phyloP scores from a whole-genome alignment of 2,329 filamentous ascomycete species.

The Diplodia scrobiculata region DNA sequence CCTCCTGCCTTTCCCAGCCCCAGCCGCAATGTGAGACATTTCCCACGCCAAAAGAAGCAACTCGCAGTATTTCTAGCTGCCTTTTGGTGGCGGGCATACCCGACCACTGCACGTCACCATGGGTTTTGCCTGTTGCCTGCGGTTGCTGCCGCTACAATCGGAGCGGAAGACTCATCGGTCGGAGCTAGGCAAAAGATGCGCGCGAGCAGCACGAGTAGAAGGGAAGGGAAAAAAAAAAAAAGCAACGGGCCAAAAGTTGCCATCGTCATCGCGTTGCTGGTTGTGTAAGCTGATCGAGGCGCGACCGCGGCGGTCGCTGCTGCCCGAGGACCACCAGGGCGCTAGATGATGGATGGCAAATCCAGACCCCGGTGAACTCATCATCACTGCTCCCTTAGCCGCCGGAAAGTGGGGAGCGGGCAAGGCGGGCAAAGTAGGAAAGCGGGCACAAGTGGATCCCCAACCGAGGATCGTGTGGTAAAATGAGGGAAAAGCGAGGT shows the following conservation, averaged over 20 bases:
- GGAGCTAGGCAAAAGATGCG: neutral
- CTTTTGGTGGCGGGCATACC: conserved; percentile 6
- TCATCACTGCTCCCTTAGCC: neutral
- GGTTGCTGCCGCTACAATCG: neutral
- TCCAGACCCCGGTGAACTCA: neutral
- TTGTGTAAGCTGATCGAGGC: conserved; percentile 5
- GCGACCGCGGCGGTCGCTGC: neutral
- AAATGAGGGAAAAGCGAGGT: neutral
- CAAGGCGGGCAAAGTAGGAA: neutral
- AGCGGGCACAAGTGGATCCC: neutral
- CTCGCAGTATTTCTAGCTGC: conserved; percentile 3
- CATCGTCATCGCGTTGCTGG: neutral
- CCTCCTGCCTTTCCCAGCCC: neutral
- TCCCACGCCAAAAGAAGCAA: neutral
- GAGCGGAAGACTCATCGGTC: neutral
- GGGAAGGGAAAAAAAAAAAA: neutral
- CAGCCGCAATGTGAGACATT: conserved; percentile 9
- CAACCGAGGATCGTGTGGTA: neutral
- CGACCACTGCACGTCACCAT: neutral
- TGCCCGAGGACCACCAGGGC: neutral
- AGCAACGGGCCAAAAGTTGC: neutral
- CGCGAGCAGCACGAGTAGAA: neutral
- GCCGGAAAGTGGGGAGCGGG: neutral
- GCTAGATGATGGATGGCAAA: neutral
- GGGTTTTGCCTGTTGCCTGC: neutral